A percentile compares a stretch with the other conserved stretches of the same genome.
Evolutionary conservation across 2,329 filamentous ascomycete species (phyloP).

Genomic region (Claviceps fusiformis): DNA sequence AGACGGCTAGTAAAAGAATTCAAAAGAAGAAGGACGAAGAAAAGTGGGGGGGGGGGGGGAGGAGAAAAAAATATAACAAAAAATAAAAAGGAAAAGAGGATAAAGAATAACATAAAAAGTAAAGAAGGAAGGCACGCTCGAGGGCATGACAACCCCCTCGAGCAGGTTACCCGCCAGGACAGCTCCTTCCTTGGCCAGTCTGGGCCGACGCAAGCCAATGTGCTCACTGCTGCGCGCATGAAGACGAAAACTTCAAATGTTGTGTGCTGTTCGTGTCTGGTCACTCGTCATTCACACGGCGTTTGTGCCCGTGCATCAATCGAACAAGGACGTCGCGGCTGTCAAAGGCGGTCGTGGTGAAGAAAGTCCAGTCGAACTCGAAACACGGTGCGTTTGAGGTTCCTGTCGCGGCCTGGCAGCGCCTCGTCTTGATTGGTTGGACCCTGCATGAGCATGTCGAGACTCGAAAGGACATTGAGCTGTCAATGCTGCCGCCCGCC

Average conservation of each 20-base stretch:
- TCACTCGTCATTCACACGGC: too few species aligned
- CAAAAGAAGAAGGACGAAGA: too few species aligned
- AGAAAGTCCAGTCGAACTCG: neutral
- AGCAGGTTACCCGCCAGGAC: neutral
- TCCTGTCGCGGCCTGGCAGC: neutral
- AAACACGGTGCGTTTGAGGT: constrained; percentile 5
- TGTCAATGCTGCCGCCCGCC: too few species aligned
- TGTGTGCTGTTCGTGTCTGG: too few species aligned
- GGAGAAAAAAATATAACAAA: too few species aligned
- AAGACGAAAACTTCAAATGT: neutral
- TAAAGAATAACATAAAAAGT: neutral
- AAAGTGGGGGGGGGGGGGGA: too few species aligned
- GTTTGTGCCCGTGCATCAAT: too few species aligned
- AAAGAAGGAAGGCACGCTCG: neutral
- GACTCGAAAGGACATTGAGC: too few species aligned
- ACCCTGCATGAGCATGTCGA: neutral
- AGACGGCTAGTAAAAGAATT: too few species aligned
- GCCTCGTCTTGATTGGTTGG: neutral
- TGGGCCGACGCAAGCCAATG: neutral
- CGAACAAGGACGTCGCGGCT: neutral
- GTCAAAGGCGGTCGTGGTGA: neutral
- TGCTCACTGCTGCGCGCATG: neutral
- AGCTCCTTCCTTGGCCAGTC: neutral
- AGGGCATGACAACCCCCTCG: neutral
- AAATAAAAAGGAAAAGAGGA: neutral